A percentile compares a stretch with the other conserved stretches of the same genome.
Conservation (phyloP, 2,329 filamentous ascomycete genomes). For the Colletotrichum noveboracense region DNA sequence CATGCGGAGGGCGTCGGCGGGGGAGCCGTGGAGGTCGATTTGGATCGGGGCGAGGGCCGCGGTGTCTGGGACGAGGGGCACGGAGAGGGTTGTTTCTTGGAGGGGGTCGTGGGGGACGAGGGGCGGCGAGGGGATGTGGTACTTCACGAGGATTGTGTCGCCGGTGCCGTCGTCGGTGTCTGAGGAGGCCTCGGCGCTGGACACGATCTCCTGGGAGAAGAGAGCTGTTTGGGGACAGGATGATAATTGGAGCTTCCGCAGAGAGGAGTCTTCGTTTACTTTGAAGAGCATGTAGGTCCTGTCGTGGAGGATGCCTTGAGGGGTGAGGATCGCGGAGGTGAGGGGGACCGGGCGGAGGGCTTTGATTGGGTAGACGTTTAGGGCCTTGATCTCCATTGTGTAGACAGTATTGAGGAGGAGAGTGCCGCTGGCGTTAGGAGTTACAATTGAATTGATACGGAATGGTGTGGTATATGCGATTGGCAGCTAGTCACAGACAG, state of each 20-base stretch:
- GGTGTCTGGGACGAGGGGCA: conserved; percentile 62
- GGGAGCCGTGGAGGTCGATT: conserved; percentile 65
- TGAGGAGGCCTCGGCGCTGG: conserved; percentile 40
- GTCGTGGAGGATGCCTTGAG: conserved; percentile 70
- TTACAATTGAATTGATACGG: not conserved
- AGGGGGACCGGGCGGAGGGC: conserved; percentile 68
- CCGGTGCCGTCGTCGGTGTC: conserved; percentile 36
- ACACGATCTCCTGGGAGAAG: conserved; percentile 63
- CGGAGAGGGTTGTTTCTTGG: conserved; percentile 46
- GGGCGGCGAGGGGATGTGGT: conserved; percentile 42
- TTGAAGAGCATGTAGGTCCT: conserved; percentile 74
- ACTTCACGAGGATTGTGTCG: conserved; percentile 46
- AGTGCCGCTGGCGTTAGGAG: not conserved
- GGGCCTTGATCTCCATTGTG: conserved; percentile 24
- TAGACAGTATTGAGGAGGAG: not conserved
- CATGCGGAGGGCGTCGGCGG: conserved; percentile 67
- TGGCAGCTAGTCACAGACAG: not conserved
- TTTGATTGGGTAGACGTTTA: conserved; percentile 79
- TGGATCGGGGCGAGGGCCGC: conserved; percentile 50
- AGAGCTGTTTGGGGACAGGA: conserved; percentile 64
- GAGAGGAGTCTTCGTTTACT: conserved; percentile 42
- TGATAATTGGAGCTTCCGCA: conserved; percentile 66
- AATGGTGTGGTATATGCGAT: not conserved
- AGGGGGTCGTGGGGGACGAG: conserved; percentile 42
- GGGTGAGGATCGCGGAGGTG: conserved; percentile 55